Base-by-base conservation (phyloP, 345 rosid species). In the Nephelium lappaceum region DNA sequence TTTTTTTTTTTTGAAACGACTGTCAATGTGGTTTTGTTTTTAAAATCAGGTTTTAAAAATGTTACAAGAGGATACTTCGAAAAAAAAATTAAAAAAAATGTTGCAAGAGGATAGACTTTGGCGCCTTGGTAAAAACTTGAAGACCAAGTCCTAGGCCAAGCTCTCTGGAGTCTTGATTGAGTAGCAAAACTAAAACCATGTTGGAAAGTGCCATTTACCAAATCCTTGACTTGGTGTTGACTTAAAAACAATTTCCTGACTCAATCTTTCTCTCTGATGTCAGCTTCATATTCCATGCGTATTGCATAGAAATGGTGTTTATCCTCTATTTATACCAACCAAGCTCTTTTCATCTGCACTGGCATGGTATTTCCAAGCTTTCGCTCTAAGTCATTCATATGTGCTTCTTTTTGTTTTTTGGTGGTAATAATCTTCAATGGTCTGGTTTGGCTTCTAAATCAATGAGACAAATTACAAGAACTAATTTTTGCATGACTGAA, bases 151-250 rank as follows among this genome's bases (percentile, higher is more conserved):
- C 66, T 8, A 8, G 60, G 23, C 64, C 27, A 19, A 55, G 62
- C 19, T 24, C 62, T 25, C 42, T 55, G 18, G n/a, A 57, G 24
- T 10, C 42, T 55, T 23, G 7, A 55, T 31, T 8, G 3, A 51
- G 8, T 25, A 71, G 16, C 25, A 4, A 53, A 38, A 19, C 21
- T 55, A 55, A 72, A 31, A 42, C 47, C 51, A 73, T 58, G 53
- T 73, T 58, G 65, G 76, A 73, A 15, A 73, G 51, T 73, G 67
- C 39, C 76, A 73, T 58, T 60, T 58, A 73, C 53, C 67, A 24
- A 73, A 73, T 58, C 49, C 67, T 71, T 72, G n/a, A n/a, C n/a
- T n/a, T n/a, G 61, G 51, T 55, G 21, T 19, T n/a, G 43, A 38
- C 11, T 53, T 18, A 57, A 72, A 72, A 73, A 11, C 43, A 73